Conservation (phyloP, 2,329 filamentous ascomycete genomes). For the Penicillium sp. region DNA sequence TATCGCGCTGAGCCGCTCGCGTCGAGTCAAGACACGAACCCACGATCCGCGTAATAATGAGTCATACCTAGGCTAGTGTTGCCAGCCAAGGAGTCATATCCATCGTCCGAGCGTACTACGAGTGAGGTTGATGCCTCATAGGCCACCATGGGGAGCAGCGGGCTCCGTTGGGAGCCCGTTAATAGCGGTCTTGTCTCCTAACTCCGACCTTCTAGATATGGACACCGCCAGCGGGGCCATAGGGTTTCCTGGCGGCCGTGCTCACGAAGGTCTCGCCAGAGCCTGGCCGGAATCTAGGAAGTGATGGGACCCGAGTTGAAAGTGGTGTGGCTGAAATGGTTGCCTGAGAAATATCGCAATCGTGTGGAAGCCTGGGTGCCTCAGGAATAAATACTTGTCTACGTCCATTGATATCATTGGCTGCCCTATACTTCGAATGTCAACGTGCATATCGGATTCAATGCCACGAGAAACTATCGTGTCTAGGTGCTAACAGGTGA, state of each 20-base stretch:
- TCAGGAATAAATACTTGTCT: constrained; percentile 1
- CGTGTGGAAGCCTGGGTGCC: constrained; percentile 1
- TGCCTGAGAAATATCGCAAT: background rate
- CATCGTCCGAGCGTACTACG: background rate
- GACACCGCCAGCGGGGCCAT: constrained; percentile 3
- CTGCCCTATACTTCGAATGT: constrained; percentile 5
- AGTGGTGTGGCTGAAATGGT: constrained; percentile 6
- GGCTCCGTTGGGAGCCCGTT: background rate
- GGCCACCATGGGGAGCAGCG: background rate
- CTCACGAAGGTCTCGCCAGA: background rate
- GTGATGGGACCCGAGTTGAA: background rate
- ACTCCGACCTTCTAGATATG: constrained; percentile 7
- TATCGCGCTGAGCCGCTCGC: constrained; percentile 5
- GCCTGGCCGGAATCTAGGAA: background rate
- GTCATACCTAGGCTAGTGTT: background rate
- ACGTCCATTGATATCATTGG: constrained; percentile 3
- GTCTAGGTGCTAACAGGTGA: background rate
- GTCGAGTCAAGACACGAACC: background rate
- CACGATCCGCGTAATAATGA: constrained; percentile 2
- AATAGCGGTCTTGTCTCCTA: constrained; percentile 3
- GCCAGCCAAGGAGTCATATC: background rate
- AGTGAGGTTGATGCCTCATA: background rate
- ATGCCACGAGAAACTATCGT: background rate
- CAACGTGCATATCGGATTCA: background rate
- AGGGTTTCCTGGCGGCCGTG: background rate